A percentile compares a stretch with the other conserved stretches of the same genome.
Conservation (phyloP, 495 filamentous ascomycete genomes). For the Penicillium desertorum region DNA sequence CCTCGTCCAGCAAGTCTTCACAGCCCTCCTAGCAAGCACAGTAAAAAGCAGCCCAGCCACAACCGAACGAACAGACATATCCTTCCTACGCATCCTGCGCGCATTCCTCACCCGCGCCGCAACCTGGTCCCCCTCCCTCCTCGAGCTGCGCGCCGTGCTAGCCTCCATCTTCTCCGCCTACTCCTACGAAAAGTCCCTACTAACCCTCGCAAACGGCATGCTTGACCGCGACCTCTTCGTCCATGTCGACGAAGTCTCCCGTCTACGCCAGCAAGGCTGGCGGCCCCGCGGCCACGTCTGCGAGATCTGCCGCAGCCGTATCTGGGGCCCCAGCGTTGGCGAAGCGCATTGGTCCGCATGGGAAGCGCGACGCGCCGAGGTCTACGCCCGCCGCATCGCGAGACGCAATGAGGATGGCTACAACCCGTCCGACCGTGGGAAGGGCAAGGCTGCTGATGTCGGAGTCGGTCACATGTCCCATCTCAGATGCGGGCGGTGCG, state of each 20-base stretch:
- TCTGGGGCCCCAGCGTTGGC: constrained; percentile 88
- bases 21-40: constrained; percentile 75
- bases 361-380: constrained; percentile 61
- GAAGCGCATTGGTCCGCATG: constrained; percentile 77
- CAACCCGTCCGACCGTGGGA: constrained; percentile 38
- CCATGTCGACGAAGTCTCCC: constrained; percentile 71
- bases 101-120: constrained; percentile 87
- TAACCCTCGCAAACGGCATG: constrained; percentile 79
- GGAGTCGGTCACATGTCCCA: constrained; percentile 21
- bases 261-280: constrained; percentile 85
- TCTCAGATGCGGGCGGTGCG: constrained; percentile 13
- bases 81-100: constrained; percentile 85
- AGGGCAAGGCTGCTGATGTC: constrained; percentile 44
- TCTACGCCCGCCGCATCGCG: constrained; percentile 36
- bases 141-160: constrained; percentile 81
- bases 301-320: constrained; percentile 75
- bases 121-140: constrained; percentile 75
- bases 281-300: constrained; percentile 80
- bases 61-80: constrained; percentile 56
- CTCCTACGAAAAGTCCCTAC: constrained; percentile 84
- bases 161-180: constrained; percentile 92
- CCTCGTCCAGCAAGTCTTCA: constrained; percentile 87
- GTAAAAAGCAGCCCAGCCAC: constrained; percentile 35
- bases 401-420: constrained; percentile 30
- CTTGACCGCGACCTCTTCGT: constrained; percentile 88